Evolutionary conservation across 306 rosid genomes (phyloP).

Genomic region (Vigna reflexopilosa): DNA sequence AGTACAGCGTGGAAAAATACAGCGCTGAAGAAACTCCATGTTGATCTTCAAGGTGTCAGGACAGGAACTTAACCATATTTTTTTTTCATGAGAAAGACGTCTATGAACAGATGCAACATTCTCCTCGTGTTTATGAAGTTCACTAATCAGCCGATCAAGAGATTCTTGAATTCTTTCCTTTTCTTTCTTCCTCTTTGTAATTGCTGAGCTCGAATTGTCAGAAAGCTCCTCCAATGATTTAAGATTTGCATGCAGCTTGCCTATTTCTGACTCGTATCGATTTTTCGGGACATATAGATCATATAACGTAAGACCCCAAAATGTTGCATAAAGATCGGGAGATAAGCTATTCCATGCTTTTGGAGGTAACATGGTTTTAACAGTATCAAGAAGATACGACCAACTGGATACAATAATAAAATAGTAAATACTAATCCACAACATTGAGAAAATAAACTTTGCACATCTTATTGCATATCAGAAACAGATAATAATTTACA

Average conservation of each 20-base stretch:
- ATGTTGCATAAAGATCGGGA: conserved; percentile 94
- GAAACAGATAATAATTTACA: conserved; percentile 17
- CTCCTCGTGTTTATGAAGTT: conserved; percentile 85
- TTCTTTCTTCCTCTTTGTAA: conserved; percentile 93
- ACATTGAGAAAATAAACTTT: conserved; percentile 16
- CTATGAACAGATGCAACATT: conserved; percentile 85
- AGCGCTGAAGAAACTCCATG: conserved; percentile 99
- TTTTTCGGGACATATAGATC: conserved; percentile 92
- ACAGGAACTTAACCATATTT: conserved; percentile 95
- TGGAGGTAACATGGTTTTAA: conserved; percentile 87
- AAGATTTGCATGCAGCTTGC: conserved; percentile 86
- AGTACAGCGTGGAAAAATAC: conserved; percentile 98
- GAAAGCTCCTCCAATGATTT: conserved; percentile 95
- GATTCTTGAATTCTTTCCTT: conserved; percentile 98
- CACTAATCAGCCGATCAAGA: conserved; percentile 84
- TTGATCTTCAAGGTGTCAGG: conserved; percentile 97
- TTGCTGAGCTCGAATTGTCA: conserved; percentile 97
- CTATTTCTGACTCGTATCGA: conserved; percentile 88
- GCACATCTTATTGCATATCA: conserved; percentile 27
- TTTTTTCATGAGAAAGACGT: conserved; percentile 89
- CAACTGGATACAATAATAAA: conserved; percentile 63
- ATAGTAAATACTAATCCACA: conserved; percentile 20
- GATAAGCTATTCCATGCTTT: conserved; percentile 99
- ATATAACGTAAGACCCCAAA: conserved; percentile 99
- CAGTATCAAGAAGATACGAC: conserved; percentile 83